These are phyloP conservation scores for Termitomyces sp. DNA, from an alignment of 768 basidiomycete species.

Conservation along the genomic window DNA sequence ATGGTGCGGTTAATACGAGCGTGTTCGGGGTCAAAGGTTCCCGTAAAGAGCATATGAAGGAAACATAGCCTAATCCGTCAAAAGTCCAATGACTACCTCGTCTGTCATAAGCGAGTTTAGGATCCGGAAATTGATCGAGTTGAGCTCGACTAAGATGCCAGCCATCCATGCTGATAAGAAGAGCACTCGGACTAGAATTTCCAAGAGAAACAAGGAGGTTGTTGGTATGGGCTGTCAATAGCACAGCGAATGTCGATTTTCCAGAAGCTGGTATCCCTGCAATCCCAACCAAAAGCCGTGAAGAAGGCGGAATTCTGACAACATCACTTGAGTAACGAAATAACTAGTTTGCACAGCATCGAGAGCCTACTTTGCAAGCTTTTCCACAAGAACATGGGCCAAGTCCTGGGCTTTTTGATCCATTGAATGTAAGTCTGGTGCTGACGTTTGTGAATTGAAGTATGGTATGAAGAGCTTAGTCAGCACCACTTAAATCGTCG, in stretches of 20 bases:
- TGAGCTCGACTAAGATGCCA: conserved; percentile 86
- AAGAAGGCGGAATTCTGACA: conserved; percentile 26
- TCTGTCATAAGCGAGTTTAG: conserved; percentile 70
- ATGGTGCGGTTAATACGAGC: conserved; percentile 56
- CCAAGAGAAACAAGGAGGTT: conserved; percentile 21
- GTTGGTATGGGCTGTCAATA: conserved; percentile 53
- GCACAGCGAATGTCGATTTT: conserved; percentile 71
- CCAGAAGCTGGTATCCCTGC: conserved; percentile 83
- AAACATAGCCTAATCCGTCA: conserved; percentile 64
- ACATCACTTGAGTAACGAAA: neutral
- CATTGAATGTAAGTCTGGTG: conserved; percentile 23
- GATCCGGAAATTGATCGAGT: conserved; percentile 72
- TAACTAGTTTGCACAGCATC: neutral
- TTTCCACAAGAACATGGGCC: conserved; percentile 30
- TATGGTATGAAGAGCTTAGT: too few species aligned
- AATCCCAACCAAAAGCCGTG: conserved; percentile 66
- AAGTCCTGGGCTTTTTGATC: conserved; percentile 33
- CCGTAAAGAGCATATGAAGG: conserved; percentile 58
- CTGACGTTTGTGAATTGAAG: neutral
- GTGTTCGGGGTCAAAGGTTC: conserved; percentile 20
- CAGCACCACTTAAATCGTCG: too few species aligned
- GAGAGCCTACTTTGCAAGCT: conserved; percentile 31
- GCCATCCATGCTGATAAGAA: conserved; percentile 81
- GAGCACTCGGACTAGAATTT: conserved; percentile 30
- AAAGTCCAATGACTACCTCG: conserved; percentile 93